Evolutionary conservation across 345 rosid species (phyloP), one percentile per base, ranked within the genome.

Genomic region (Populus alba): DNA sequence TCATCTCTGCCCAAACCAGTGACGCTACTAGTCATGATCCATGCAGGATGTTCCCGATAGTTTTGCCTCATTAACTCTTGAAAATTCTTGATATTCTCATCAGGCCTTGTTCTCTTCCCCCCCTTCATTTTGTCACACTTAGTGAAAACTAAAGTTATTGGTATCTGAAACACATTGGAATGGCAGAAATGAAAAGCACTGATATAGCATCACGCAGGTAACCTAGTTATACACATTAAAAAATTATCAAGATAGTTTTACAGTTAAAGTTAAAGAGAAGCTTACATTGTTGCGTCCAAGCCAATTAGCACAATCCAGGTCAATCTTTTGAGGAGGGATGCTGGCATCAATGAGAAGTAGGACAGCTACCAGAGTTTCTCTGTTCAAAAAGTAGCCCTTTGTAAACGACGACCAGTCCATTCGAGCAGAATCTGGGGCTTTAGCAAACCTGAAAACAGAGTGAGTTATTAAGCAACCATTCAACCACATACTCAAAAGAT

Each of bases 21-120:
- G 45, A 92, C 93, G 75, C 98, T 92, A 82, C 98, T 96, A 0
- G 97, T 96, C 97, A 94, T 83, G 86, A 96, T 94, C 97, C 99
- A 94, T 1, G 97, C 91, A 35, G 97, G 95, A 77, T 90, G 95
- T 6, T 83, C 82, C 75, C 77, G 77, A 51, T 88, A 90, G 73
- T 86, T 90, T 76, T 90, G 87, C 86, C 86, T 83, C 47, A 92
- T 85, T 81, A 92, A 72, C 81, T 89, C 89, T 77, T 91, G 98
- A 66, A 90, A 96, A 66, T 82, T 88, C 84, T 81, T 88, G 17
- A 94, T 87, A 80, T 94, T 94, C 83, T 96, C 97, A 37, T 91
- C 93, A 3, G 99, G 92, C 77, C 97, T 88, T 77, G 85, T 87
- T 75, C 95, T 93, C 86, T 91, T 90, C 5, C 89, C 83, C 0